Base-by-base conservation (phyloP, 768 basidiomycete genomes). In the Trametes cingulata region DNA sequence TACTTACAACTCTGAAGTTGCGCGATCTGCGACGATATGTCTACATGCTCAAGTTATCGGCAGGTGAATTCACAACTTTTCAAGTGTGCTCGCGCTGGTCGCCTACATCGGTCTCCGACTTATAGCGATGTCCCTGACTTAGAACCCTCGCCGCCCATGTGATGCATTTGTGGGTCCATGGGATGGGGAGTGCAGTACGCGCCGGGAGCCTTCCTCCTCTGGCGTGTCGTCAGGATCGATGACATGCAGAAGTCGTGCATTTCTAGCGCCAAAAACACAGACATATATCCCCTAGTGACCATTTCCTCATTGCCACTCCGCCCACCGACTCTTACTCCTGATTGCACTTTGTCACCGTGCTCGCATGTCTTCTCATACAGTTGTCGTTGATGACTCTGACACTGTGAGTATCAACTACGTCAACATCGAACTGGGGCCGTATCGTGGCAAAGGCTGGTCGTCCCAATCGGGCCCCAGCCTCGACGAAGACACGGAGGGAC, bases 141-240 rank as follows among this genome's bases (percentile, higher is more conserved):
- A 20, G 24, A 46, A 20, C 24, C 13, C 6, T 25, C 22, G 24
- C 42, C 20, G n/a, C 25, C 29, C 27, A 48, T 27, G 46, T 29
- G 46, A 48, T 33, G 46, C 46, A 25, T 48, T 46, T 48, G 46
- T 48, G 46, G 46, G 46, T 48, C 46, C 46, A 48, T 25, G 22
- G 42, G 15, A 43, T 9, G 27, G 5, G 27, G 6, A 33, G 10
- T 33, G 10, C 29, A 29, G 6, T 10, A 29, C 7, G 22, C 9
- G 10, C 24, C 13, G 25, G 24, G 13, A 27, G 42, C 19, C 8
- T 5, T 43, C 20, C 20, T 27, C 2, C 3, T 47, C 24, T 33
- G 29, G 29, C 22, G 22, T 25, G 6, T 14, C 22, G 14, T 22
- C 45, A 3, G 9, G 22, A 47, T 47, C 45, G 45, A 47, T 47